These are phyloP conservation scores for Akanthomyces dipterigenus DNA, from an alignment of 2,329 filamentous ascomycete genomes.

Conservation along the genomic window DNA sequence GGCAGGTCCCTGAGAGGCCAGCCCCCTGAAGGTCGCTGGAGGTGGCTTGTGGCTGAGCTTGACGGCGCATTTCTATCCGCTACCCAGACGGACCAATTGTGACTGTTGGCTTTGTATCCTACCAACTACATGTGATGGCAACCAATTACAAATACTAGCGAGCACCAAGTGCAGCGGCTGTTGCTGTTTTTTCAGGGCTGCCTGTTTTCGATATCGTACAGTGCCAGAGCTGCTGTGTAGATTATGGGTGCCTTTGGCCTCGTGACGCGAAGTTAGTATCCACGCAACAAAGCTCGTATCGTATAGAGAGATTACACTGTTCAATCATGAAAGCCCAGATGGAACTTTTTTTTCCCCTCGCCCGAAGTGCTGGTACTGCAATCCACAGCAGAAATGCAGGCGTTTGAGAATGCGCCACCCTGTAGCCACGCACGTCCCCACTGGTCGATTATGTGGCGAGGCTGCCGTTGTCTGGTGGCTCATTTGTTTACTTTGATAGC, in stretches of 20 bases:
- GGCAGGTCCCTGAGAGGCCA: background rate
- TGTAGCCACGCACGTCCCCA: background rate
- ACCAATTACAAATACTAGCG: too few species aligned
- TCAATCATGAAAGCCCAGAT: too few species aligned
- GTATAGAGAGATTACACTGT: too few species aligned
- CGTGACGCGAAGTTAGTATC: too few species aligned
- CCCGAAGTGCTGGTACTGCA: too few species aligned
- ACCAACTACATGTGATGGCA: background rate
- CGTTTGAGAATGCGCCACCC: background rate
- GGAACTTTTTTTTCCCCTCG: too few species aligned
- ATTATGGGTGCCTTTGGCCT: too few species aligned
- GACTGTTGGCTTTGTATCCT: background rate
- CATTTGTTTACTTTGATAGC: constrained; percentile 14
- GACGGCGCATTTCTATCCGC: background rate
- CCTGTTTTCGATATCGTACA: too few species aligned
- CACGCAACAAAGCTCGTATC: too few species aligned
- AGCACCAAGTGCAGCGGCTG: too few species aligned
- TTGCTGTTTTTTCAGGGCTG: too few species aligned
- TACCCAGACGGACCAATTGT: background rate
- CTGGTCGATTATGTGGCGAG: background rate
- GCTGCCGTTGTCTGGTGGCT: constrained; percentile 12
- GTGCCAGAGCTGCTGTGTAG: too few species aligned
- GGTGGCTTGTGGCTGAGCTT: background rate
- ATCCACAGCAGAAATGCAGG: background rate
- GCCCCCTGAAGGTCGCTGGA: background rate